Evolutionary conservation across 1,139 yeast species (phyloP).

Genomic region (Fermentozyma sake): DNA sequence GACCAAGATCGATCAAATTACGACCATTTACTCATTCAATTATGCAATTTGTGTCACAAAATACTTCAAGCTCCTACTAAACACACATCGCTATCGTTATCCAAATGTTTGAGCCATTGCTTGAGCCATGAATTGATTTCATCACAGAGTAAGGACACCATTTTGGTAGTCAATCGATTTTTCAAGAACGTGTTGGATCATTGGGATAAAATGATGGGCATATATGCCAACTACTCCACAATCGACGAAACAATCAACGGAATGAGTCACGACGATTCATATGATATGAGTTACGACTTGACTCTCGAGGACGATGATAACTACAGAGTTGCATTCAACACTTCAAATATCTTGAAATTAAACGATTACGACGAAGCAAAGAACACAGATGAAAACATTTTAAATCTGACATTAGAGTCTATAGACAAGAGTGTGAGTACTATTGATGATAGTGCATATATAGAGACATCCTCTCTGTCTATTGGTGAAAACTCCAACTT

Average conservation of each 20-base stretch:
- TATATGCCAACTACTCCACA: conserved; percentile 8
- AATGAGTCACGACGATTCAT: conserved; percentile 21
- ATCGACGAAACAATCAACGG: conserved; percentile 22
- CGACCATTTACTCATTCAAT: conserved; percentile 30
- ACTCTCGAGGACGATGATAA: conserved; percentile 20
- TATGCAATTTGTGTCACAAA: conserved; percentile 36
- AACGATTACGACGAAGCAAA: no score
- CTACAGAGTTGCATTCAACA: conserved; percentile 13
- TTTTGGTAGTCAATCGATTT: conserved; percentile 48
- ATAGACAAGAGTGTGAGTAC: no score
- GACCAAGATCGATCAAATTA: conserved; percentile 12
- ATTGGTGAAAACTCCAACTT: no score
- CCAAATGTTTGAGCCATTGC: conserved; percentile 48
- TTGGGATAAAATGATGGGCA: conserved; percentile 27
- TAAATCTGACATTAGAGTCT: no score
- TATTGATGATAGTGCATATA: no score
- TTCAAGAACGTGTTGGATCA: conserved; percentile 44
- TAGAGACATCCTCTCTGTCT: no score
- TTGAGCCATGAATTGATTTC: conserved; percentile 49
- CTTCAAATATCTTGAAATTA: conserved; percentile 14
- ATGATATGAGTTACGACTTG: conserved; percentile 28
- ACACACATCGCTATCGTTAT: conserved; percentile 41
- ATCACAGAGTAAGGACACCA: conserved; percentile 39
- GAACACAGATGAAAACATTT: no score
- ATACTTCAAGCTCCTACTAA: conserved; percentile 36